Evolutionary conservation across 306 rosid genomes (phyloP), one percentile per base, ranked within the genome.

Genomic region (Cercis canadensis): DNA sequence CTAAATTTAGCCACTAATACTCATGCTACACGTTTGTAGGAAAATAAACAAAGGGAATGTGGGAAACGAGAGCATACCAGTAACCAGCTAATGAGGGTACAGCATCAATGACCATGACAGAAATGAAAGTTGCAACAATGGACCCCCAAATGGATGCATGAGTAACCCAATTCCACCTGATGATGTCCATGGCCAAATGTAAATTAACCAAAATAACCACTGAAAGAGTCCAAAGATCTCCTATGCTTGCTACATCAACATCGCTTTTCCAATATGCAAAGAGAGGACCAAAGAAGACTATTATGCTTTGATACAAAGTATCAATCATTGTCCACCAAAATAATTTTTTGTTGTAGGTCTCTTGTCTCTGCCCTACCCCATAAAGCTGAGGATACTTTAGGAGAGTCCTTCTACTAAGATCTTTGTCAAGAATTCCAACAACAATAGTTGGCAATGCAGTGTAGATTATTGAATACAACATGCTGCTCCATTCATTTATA

Each of bases 111-210:
- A 91, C 16, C 44, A 79, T 11, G 61, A 91, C 87, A 53, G 82
- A 83, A 16, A 91, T 75, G 86, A 87, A 79, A 44, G 99, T 94
- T 5, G 96, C 96, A 73, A 83, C 4, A 13, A 87, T 78, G 37
- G 99, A 91, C 17, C 97, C 99, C 99, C 99, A 94, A 61, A 91
- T 86, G 71, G 85, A 77, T n/a, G 87, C 91, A 82, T 94, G 99
- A 63, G 72, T 61, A 75, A 91, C 15, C 89, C 92, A 86, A 39
- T 12, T 80, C 99, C 99, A 94, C 55, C 97, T 78, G 62, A 83
- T 67, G 16, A 91, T 83, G 53, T 94, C 99, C 96, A 94, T 94
- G 62, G 99, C 95, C 86, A 94, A 82, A 81, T 94, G 97, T 58
- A 91, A 62, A 78, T 94, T 94, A 36, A 91, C 99, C 79, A 91